Base-by-base conservation (phyloP, 2,329 filamentous ascomycete genomes). In the Alternaria triticina region DNA sequence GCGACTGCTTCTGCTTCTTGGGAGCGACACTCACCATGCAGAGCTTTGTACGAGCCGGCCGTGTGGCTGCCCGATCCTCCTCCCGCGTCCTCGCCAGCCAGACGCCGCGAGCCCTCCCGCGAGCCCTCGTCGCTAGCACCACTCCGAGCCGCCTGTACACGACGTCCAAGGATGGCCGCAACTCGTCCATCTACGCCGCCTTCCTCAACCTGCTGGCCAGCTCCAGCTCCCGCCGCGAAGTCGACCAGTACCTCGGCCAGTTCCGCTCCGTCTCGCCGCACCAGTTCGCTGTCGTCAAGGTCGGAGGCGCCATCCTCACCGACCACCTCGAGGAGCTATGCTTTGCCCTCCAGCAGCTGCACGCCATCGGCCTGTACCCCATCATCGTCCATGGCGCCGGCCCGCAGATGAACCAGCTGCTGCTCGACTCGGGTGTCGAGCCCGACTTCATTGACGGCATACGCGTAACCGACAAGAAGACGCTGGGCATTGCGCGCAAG, bases 261-360 rank as follows among this genome's bases (percentile, higher is more conserved):
- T 99, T 99, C 86, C 96, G 91, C 72, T 97, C 94, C 33, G 94
- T 97, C 66, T 96, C 94, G 47, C 97, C 94, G 36, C 94, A 98
- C 84, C 94, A 97, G 78, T 99, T 98, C 81, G 95, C 94, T 70
- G 95, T 99, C 52, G 97, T 99, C 82, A 99, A 99, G 85, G 95
- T 98, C 59, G 96, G 95, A 66, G 96, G 95, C 66, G 96, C 95
- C 67, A 97, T 98, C 75, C 87, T 99, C 75, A 97, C 93, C 64
- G 94, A 98, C 79, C 91, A 97, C 81, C 87, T 98, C 59, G 92
- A 97, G 80, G 94, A 94, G 75, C 88, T 99, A 59, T 97, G 93
- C 77, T 91, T 91, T 59, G 94, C 92, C 54, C 86, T 98, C 62
- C 91, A 93, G 27, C 96, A 98, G 82, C 88, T 98, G 54, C 95